Conservation (phyloP, 208 protist genomes). For the Leishmania turanica region DNA sequence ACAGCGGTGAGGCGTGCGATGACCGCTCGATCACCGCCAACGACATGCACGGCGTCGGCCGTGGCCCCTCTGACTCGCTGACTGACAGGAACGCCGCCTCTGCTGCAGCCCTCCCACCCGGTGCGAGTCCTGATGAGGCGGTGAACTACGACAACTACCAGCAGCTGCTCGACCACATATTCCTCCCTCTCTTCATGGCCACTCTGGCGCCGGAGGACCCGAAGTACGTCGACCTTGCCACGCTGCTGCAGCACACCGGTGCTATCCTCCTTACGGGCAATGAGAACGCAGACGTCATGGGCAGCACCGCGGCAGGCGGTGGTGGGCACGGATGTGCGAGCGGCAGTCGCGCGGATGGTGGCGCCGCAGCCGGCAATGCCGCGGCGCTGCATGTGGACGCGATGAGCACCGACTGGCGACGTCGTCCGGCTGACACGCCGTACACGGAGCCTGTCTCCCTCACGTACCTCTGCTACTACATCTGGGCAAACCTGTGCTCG, state of each 20-base stretch:
- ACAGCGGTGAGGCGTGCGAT: not conserved
- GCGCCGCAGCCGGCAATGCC: not conserved
- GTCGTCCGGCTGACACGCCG: slow-evolving; percentile 93
- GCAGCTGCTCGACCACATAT: slow-evolving; percentile 97
- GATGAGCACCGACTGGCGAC: slow-evolving; percentile 44
- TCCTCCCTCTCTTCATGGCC: slow-evolving; percentile 98
- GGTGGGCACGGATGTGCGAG: not conserved
- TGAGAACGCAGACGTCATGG: slow-evolving; percentile 86
- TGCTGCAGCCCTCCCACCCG: not conserved
- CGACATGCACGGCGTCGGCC: not conserved
- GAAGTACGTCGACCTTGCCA: slow-evolving; percentile 90
- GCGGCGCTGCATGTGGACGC: not conserved
- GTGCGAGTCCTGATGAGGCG: slow-evolving; percentile 16
- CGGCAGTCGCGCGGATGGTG: not conserved
- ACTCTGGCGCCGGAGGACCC: slow-evolving; percentile 93
- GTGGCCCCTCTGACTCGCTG: not conserved
- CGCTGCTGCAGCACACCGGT: slow-evolving; percentile 93
- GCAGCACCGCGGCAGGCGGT: not conserved
- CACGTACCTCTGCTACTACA: slow-evolving; percentile 93
- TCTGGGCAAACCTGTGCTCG: slow-evolving; percentile 97
- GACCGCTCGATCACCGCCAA: slow-evolving; percentile 2
- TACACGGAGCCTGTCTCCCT: slow-evolving; percentile 95
- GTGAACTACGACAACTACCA: slow-evolving; percentile 90
- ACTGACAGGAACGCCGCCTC: slow-evolving; percentile 5
- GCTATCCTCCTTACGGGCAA: slow-evolving; percentile 97